Base-by-base conservation (phyloP, 306 rosid genomes). In the Cicer bijugum region DNA sequence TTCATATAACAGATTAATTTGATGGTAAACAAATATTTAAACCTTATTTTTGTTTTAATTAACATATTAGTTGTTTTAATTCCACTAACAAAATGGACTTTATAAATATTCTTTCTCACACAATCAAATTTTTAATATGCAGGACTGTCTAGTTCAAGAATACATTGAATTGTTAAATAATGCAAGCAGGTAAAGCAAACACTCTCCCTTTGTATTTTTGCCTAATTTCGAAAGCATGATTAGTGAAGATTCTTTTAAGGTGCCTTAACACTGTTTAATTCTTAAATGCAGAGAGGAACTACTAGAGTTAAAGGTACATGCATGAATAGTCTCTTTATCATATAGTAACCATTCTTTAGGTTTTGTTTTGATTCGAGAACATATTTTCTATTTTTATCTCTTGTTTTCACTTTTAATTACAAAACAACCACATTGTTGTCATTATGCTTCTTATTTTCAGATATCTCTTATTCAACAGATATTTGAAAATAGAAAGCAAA, bases 101-200 rank as follows among this genome's bases (percentile, higher is more conserved):
- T 52, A 20, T 12, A 66, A 81, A 58, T 9, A 17, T 2, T 64
- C 73, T 19, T 69, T 58, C 83, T 85, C 65, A 79, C 71, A 8
- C 78, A 9, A 42, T 8, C 35, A 43, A 6, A 62, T 63, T 63
- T 63, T 48, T 12, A 28, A 10, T 75, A 6, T 47, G 79, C 91
- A 94, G 98, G 81, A 58, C 60, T 83, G 80, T 74, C 84, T 94
- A 17, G 90, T 75, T 57, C 88, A 89, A 71, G 92, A 91, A 75
- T 94, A 94, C 75, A 60, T 94, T 64, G 82, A 83, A 74, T 87
- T 91, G 90, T 82, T 91, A 73, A 94, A 94, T 69, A 83, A 89
- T 56, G 99, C 97, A 35, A 91, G 86, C 94, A 89, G 92, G 98
- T 93, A 72, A 64, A 67, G 39, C 71, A 33, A 16, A 64, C 14